These are phyloP conservation scores for Terana coerulea DNA, from an alignment of 768 basidiomycete genomes.

Conservation along the genomic window DNA sequence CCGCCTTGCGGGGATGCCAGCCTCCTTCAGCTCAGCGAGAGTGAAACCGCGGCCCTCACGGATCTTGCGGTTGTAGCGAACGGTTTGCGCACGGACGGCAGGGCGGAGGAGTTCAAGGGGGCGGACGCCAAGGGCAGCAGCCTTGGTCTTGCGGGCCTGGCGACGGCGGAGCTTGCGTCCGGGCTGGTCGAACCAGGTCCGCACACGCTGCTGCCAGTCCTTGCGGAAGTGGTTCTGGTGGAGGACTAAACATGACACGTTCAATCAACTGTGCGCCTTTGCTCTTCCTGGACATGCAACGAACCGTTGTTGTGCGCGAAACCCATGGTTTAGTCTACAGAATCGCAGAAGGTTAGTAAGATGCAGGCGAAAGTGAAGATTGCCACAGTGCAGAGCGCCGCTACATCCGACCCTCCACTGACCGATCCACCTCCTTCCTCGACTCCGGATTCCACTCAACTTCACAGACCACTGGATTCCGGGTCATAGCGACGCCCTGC, in stretches of 20 bases:
- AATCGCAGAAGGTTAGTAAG: constrained; percentile 17
- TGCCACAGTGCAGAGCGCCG: constrained; percentile 11
- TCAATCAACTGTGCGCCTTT: background rate
- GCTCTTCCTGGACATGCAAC: constrained; percentile 19
- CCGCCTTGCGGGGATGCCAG: constrained; percentile 92
- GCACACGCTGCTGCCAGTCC: constrained; percentile 97
- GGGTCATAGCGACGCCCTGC: constrained; percentile 18
- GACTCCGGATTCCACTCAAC: constrained; percentile 12
- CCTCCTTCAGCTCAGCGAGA: constrained; percentile 89
- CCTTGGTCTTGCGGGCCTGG: constrained; percentile 87
- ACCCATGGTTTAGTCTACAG: constrained; percentile 63
- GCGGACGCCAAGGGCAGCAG: constrained; percentile 85
- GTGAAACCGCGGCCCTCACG: constrained; percentile 98
- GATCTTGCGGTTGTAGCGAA: constrained; percentile 97
- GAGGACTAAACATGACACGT: constrained; percentile 53
- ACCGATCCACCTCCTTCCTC: constrained; percentile 24
- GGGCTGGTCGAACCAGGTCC: constrained; percentile 99
- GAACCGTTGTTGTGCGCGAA: constrained; percentile 77
- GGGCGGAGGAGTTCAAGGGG: constrained; percentile 91
- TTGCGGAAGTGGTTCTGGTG: constrained; percentile 96
- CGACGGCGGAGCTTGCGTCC: constrained; percentile 96
- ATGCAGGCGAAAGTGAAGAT: constrained; percentile 7
- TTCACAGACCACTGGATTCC: constrained; percentile 8
- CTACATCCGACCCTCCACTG: constrained; percentile 23
- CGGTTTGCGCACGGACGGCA: constrained; percentile 92